phyloP scores from a whole-genome alignment of 2,329 filamentous ascomycete species.

The Biscogniauxia sp. region DNA sequence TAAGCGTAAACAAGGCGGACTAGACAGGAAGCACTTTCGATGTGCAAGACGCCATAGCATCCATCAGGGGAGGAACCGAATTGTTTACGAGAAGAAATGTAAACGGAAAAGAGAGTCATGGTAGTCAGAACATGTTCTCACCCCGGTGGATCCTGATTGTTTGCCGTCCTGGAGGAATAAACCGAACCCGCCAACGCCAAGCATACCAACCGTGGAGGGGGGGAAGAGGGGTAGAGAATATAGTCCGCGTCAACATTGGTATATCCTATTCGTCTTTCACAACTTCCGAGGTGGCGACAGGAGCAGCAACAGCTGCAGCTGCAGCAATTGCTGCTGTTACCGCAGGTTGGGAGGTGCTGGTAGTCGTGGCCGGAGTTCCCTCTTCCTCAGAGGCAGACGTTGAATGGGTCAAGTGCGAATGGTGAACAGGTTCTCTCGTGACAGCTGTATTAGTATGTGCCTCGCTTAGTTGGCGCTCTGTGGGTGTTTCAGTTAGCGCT shows the following conservation, averaged over 20 bases:
- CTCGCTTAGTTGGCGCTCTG: conserved; percentile 55
- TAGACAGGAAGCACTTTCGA: no score
- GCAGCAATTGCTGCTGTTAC: neutral
- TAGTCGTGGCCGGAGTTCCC: conserved; percentile 8
- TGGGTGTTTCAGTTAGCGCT: conserved; percentile 19
- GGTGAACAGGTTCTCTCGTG: conserved; percentile 47
- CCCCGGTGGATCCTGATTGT: neutral
- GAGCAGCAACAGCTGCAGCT: no score
- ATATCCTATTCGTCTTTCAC: conserved; percentile 23
- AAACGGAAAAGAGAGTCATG: neutral
- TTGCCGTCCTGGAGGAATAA: neutral
- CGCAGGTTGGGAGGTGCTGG: conserved; percentile 12
- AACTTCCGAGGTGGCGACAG: conserved; percentile 12
- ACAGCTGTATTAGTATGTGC: conserved; percentile 32
- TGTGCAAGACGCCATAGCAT: no score
- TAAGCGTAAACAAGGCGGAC: no score
- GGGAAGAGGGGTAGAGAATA: neutral
- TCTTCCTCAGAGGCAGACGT: conserved; percentile 45
- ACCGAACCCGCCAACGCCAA: neutral
- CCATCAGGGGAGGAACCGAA: no score
- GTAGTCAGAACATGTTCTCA: neutral
- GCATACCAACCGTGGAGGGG: neutral
- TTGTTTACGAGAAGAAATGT: no score
- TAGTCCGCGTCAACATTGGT: neutral
- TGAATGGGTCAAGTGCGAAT: conserved; percentile 48